Base-by-base conservation (phyloP, 768 basidiomycete species). In the Boletales sp. region DNA sequence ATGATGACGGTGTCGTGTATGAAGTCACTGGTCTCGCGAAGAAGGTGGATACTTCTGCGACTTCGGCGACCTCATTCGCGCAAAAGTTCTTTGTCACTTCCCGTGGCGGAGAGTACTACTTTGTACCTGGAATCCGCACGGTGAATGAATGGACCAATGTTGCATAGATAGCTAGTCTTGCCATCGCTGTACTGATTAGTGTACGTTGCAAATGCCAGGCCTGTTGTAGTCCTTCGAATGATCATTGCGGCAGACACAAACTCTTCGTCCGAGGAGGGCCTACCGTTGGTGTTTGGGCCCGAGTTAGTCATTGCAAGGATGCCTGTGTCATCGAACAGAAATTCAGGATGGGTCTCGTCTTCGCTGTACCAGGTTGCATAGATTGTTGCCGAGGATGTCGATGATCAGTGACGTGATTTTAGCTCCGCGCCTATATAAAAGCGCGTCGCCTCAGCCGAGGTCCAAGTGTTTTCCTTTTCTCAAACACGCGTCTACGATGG, bases 261-360 rank as follows among this genome's bases (percentile, higher is more conserved):
- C 25, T 28, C 25, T 28, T 28, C 38, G 31, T 21, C 21, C 21
- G 21, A 21, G 4, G 4, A 21, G 4, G 21, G 21, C 21, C 21
- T 51, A 82, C 90, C 87, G 61, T 92, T 93, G 19, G 87, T 87
- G 65, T 92, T 90, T n/a, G 88, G 89, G 11, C 94, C 94, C 40
- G 94, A 91, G 70, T 99, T 99, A 34, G 96, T 96, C 90, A 93
- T 92, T 8, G 91, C 93, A 21, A 98, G 82, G 50, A 97, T 94
- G 17, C 95, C 94, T 38, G 94, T 94, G 15, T 94, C 95, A 3
- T 92, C 93, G 72, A 97, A 97, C 42, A 94, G 77, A 58, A 97
- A 70, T 14, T 96, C 94, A 2, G 90, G 86, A 58, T 90, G 81
- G 45, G 96, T 82, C 64, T 96, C 94, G 67, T 96, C 94, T 68